Evolutionary conservation across 1,284 basidiomycete species (phyloP).

Genomic region (Fomes fomentarius): DNA sequence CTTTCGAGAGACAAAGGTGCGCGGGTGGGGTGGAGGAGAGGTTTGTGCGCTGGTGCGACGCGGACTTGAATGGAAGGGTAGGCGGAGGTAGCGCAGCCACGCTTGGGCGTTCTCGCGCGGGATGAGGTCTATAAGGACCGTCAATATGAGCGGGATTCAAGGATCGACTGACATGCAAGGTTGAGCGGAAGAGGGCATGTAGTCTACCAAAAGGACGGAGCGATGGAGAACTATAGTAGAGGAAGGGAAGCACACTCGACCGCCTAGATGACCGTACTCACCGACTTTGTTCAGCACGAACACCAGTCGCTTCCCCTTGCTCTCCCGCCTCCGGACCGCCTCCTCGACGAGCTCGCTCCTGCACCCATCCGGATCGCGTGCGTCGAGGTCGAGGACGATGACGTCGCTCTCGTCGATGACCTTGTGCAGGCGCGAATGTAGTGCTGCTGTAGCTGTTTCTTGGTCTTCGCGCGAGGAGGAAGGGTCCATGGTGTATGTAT

Average conservation of each 20-base stretch:
- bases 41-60: conserved; percentile 79
- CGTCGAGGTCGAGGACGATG: conserved; percentile 86
- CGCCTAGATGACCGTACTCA: too few species aligned
- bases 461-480: conserved; percentile 49
- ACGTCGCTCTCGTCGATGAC: conserved; percentile 95
- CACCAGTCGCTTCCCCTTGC: conserved; percentile 86
- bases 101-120: conserved; percentile 87
- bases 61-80: conserved; percentile 92
- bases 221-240: too few species aligned
- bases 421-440: conserved; percentile 83
- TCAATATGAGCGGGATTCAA: not conserved
- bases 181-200: not conserved
- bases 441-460: conserved; percentile 69
- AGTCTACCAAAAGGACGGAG: not conserved
- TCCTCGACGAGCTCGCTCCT: conserved; percentile 88
- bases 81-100: conserved; percentile 91
- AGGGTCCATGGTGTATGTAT: conserved; percentile 28
- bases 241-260: too few species aligned
- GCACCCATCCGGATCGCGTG: conserved; percentile 90
- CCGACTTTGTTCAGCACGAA: conserved; percentile 95
- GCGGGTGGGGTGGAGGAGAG: conserved; percentile 83
- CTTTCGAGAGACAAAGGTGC: conserved; percentile 88
- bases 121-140: conserved; percentile 72
- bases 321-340: conserved; percentile 83
- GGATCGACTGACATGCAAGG: not conserved